Evolutionary conservation across 345 rosid species (phyloP), one percentile per base, ranked within the genome.

Genomic region (Rhodomyrtus tomentosa): DNA sequence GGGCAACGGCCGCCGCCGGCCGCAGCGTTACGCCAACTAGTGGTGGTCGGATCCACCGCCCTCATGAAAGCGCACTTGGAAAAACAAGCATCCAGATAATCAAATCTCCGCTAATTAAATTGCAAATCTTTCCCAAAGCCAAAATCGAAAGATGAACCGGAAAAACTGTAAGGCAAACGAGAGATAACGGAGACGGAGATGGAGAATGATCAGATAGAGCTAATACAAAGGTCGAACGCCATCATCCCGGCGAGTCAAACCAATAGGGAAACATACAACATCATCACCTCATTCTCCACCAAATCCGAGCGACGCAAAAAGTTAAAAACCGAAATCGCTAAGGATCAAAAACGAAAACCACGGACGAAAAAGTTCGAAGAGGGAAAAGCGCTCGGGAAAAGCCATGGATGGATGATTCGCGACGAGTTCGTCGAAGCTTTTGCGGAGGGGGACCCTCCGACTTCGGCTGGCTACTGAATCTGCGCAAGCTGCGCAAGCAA

Each of bases 211-310:
- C 88, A 86, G 88, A 80, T 81, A 86, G 88, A 86, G 86, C 86
- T 84, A 84, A 87, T 84, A 84, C 82, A 54, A 52, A 50, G 83
- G 84, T 82, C 72, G 49, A 58, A 79, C 82, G 91, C 91, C 91
- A 91, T 91, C 93, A 91, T 89, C 27, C 3, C 88, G 90, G 93
- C 91, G 27, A 88, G 45, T 89, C 93, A 91, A 91, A 91, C 93
- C 91, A 89, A 89, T 87, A 89, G 93, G 90, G 90, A 89, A 89
- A 52, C 80, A 56, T 74, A n/a, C 79, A 40, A 29, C 72, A 84
- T 89, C 90, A 86, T 91, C 91, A 88, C 54, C 45, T 87, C 91
- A 86, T 84, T 87, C 89, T 85, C 88, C 62, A 25, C 55, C 29
- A 11, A 55, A 14, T 51, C n/a, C 10, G 24, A 25, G 42, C 50